A percentile compares a stretch with the other conserved stretches of the same genome.
Conservation (phyloP, 2,329 filamentous ascomycete species). For the Talaromyces rugulosus region DNA sequence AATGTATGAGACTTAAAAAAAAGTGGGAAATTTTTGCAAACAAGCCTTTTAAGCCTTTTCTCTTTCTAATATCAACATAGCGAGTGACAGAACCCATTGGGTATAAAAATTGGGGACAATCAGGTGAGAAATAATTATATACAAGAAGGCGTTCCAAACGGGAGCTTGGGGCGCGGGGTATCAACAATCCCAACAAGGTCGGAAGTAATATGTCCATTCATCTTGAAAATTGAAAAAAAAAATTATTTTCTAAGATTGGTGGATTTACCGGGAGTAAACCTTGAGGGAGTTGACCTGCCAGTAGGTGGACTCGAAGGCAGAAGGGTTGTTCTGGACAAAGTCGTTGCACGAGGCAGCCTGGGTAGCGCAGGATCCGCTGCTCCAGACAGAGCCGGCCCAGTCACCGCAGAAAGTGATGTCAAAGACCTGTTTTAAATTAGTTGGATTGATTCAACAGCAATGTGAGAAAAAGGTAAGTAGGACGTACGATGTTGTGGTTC, state of each 20-base stretch:
- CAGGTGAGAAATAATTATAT: background rate
- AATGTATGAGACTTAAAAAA: background rate
- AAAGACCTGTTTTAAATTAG: constrained; percentile 35
- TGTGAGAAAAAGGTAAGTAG: background rate
- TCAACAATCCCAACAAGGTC: background rate
- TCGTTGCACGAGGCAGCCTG: constrained; percentile 63
- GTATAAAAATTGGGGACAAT: background rate
- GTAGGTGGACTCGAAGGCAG: constrained; percentile 67
- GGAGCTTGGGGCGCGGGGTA: background rate
- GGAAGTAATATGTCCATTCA: background rate
- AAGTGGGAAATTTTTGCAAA: background rate
- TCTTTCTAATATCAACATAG: background rate
- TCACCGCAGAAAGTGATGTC: constrained; percentile 84
- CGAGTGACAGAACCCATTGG: background rate
- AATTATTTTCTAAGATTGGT: background rate
- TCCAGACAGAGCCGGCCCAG: constrained; percentile 75
- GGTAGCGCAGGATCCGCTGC: constrained; percentile 54
- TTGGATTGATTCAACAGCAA: background rate
- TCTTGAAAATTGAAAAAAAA: background rate
- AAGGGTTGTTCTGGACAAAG: constrained; percentile 68
- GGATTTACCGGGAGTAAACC: constrained; percentile 47
- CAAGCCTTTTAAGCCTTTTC: background rate
- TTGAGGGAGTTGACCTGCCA: constrained; percentile 72
- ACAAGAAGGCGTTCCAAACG: background rate
- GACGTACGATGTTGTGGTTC: constrained; percentile 61